Conservation (phyloP, 768 basidiomycete genomes). For the Agrocybe pediades region DNA sequence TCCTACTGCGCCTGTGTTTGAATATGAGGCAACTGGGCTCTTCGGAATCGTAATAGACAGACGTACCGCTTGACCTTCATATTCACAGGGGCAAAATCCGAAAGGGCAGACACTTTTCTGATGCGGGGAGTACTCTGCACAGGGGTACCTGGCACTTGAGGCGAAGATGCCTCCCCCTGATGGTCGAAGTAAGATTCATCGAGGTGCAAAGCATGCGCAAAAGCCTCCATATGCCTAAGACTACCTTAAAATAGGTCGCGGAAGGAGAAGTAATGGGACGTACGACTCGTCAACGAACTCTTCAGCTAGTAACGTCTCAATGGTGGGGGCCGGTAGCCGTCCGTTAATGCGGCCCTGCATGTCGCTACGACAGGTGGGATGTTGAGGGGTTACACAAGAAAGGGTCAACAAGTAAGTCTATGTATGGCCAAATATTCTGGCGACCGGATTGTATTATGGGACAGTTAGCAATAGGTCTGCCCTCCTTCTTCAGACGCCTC, state of each 20-base stretch:
- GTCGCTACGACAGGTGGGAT: no score
- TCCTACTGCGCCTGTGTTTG: constrained; percentile 27
- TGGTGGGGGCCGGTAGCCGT: no score
- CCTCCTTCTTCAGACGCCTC: no score
- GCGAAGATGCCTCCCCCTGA: constrained; percentile 32
- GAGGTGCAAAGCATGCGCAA: constrained; percentile 68
- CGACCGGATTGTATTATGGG: no score
- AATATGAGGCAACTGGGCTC: background rate
- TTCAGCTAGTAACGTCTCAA: no score
- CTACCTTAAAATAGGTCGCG: background rate
- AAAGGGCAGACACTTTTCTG: constrained; percentile 79
- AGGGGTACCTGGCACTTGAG: constrained; percentile 42
- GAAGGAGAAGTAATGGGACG: constrained; percentile 23
- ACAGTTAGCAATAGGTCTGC: no score
- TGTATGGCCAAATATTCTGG: no score
- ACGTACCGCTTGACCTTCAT: constrained; percentile 72
- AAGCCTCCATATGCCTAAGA: constrained; percentile 64
- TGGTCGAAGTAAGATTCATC: constrained; percentile 52
- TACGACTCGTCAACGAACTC: constrained; percentile 78
- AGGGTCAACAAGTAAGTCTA: no score
- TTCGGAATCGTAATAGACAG: background rate
- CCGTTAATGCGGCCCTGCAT: no score
- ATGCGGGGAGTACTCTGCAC: constrained; percentile 45
- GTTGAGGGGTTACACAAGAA: no score
- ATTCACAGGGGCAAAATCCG: constrained; percentile 91